Evolutionary conservation across 208 protist species (phyloP), one percentile per base, ranked within the genome.

Genomic region (Crithidia mellificae): DNA sequence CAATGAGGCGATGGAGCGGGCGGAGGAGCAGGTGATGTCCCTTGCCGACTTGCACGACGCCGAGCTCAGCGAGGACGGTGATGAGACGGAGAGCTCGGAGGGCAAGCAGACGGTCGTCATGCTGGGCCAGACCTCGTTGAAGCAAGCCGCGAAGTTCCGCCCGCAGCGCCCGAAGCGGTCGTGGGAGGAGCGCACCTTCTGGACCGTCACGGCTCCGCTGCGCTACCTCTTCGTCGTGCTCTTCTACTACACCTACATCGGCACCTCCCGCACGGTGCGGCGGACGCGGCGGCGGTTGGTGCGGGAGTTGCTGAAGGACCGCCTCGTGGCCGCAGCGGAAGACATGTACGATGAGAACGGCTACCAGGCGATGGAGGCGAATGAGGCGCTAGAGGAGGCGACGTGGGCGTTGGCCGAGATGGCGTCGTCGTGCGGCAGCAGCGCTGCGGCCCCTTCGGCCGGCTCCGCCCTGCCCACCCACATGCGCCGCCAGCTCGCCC

Each of bases 211-310:
- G 29, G 57, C 64, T 14, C 78, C 84, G 12, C 20, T 87, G 14
- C 73, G 78, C 2, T 81, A 55, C 44, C 2, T 83, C 11, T 53
- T 86, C n/a, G 50, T 63, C 25, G 43, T 44, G n/a, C 22, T 74
- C 47, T 87, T 90, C 73, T 74, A 78, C 56, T 68, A 62, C 59
- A 65, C 78, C 25, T 85, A 85, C 69, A 72, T 87, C 65, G 63
- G 66, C 59, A 69, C 59, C 25, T 88, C 82, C 36, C 70, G 75
- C 56, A 75, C 74, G 39, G 75, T 86, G 44, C 65, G 58, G 32
- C 76, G 77, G 32, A 80, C 76, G 32, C 63, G 72, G 52, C 55
- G 77, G 63, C 72, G 77, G 14, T 70, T 86, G 2, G 73, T 78
- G 36, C 72, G 76, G 15, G 81, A 74, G 27, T 50, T 86, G 52